These are phyloP conservation scores for Phytopythium delawarense DNA, from an alignment of 352 stramenopile genomes.

Conservation along the genomic window DNA sequence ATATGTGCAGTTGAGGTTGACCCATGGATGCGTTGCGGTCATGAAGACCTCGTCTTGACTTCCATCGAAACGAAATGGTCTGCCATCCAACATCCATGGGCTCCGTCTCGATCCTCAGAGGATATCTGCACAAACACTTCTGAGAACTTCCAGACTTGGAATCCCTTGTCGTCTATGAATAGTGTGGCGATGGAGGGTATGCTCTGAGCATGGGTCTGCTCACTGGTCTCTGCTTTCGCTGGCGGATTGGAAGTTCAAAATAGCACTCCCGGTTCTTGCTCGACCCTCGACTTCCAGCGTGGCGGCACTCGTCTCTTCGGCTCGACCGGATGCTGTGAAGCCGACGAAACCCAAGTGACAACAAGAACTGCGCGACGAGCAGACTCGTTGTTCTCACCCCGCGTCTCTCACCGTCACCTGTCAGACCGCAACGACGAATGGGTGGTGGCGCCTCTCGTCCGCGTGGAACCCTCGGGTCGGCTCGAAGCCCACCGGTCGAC, in stretches of 20 bases:
- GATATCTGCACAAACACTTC: too few relatives aligned
- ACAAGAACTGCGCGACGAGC: not conserved
- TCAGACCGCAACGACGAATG: slow-evolving; percentile 15
- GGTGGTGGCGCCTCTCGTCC: slow-evolving; percentile 28
- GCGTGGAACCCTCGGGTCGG: not conserved
- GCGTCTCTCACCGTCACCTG: not conserved
- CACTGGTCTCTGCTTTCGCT: not conserved
- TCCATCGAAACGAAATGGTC: too few relatives aligned
- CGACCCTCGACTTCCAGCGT: not conserved
- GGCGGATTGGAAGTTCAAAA: slow-evolving; percentile 1
- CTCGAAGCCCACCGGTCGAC: not conserved
- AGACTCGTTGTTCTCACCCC: not conserved
- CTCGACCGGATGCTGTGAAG: slow-evolving; percentile 4
- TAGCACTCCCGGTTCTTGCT: not conserved
- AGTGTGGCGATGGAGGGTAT: not conserved
- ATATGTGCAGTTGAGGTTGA: too few relatives aligned
- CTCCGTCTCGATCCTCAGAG: too few relatives aligned
- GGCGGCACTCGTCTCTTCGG: not conserved
- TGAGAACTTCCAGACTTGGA: too few relatives aligned
- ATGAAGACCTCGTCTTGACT: too few relatives aligned
- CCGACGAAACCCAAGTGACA: not conserved
- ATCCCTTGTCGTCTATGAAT: too few relatives aligned
- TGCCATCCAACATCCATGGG: too few relatives aligned
- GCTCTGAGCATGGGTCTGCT: not conserved
- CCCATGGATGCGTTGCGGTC: too few relatives aligned